Percentiles rank a stretch among this genome's conserved stretches.
Evolutionary conservation across 768 basidiomycete species (phyloP).

Genomic region (Trametes meyenii): DNA sequence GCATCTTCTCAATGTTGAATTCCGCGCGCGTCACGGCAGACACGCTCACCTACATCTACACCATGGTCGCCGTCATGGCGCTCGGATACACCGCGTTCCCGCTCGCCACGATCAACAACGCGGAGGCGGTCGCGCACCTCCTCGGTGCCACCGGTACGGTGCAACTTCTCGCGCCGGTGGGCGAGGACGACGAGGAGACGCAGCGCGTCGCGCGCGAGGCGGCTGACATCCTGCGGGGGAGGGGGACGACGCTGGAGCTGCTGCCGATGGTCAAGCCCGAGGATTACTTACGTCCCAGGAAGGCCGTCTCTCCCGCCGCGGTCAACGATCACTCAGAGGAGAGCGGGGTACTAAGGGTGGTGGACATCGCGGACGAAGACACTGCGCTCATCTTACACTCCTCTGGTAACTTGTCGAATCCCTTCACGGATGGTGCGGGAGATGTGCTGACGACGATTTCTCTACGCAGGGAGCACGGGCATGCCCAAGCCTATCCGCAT

Average conservation of each 20-base stretch:
- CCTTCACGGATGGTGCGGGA: not conserved
- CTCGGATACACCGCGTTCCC: conserved; percentile 27
- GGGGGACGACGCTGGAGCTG: not conserved
- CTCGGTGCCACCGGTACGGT: conserved; percentile 27
- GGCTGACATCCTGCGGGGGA: not conserved
- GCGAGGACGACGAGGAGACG: conserved; percentile 20
- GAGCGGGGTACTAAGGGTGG: not conserved
- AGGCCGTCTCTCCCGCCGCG: not conserved
- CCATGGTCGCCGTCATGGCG: conserved; percentile 23
- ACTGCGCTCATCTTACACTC: not conserved
- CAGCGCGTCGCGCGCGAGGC: not conserved
- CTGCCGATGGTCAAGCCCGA: not conserved
- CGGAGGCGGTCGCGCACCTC: conserved; percentile 35
- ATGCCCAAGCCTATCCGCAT: not conserved
- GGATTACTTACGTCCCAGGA: not conserved
- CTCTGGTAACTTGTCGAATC: not conserved
- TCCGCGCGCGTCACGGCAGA: conserved; percentile 28
- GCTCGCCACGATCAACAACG: conserved; percentile 31
- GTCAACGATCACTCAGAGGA: not conserved
- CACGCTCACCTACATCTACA: conserved; percentile 18
- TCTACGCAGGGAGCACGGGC: not conserved
- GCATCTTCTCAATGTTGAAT: not conserved
- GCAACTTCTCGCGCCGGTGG: conserved; percentile 24
- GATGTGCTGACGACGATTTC: too few species aligned
- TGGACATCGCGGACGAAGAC: not conserved